These are phyloP conservation scores for Rusavskia elegans DNA, from an alignment of 495 filamentous ascomycete genomes.

Conservation along the genomic window DNA sequence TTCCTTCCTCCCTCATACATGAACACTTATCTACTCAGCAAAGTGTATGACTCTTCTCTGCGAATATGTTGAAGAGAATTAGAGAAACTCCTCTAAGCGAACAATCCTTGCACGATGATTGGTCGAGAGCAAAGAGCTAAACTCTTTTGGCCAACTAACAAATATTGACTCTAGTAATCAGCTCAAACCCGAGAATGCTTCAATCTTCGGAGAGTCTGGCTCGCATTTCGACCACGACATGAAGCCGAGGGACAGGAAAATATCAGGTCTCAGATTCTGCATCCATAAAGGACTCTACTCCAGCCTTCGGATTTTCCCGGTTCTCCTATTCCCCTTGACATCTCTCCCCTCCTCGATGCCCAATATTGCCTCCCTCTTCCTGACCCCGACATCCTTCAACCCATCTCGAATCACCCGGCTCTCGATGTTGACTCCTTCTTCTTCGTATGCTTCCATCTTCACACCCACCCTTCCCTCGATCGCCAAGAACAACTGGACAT, in stretches of 20 bases:
- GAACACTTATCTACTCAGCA: not conserved
- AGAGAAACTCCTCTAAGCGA: not conserved
- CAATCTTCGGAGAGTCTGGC: too few relatives aligned
- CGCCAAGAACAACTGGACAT: slow-evolving; percentile 70
- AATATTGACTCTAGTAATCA: not conserved
- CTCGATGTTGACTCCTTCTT: slow-evolving; percentile 85
- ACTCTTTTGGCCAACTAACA: not conserved
- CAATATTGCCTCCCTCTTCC: slow-evolving; percentile 75
- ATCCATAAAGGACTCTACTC: slow-evolving; percentile 1
- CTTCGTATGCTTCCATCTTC: slow-evolving; percentile 65
- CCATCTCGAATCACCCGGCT: slow-evolving; percentile 61
- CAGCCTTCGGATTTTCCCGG: slow-evolving; percentile 35
- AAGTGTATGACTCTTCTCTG: not conserved
- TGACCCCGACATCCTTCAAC: slow-evolving; percentile 76
- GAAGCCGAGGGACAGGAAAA: too few relatives aligned
- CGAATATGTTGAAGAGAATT: not conserved
- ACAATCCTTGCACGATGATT: not conserved
- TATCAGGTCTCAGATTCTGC: too few relatives aligned
- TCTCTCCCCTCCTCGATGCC: slow-evolving; percentile 88
- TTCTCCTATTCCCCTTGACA: slow-evolving; percentile 60
- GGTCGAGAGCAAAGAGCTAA: not conserved
- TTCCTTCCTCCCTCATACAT: too few relatives aligned
- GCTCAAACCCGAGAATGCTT: too few relatives aligned
- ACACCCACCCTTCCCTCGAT: slow-evolving; percentile 73
- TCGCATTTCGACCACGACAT: too few relatives aligned